Conservation (phyloP, 1,139 yeast genomes). For the Taphrina betulina region DNA sequence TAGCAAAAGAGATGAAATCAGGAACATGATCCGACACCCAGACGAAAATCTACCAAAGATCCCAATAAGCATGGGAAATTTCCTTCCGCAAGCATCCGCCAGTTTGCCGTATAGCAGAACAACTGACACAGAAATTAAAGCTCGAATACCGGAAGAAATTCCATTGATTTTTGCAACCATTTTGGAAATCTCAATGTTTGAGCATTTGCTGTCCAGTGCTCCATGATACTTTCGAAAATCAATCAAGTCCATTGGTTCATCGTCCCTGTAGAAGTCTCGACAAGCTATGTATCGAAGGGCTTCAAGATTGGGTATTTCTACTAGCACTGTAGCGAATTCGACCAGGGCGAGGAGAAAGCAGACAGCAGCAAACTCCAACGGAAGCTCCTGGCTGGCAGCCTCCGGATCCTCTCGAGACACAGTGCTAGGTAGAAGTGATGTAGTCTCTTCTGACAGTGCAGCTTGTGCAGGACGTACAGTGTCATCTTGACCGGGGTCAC, state of each 20-base stretch:
- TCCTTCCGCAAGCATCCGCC: slow-evolving; percentile 3
- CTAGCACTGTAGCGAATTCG: slow-evolving; percentile 1
- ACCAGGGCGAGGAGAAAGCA: background rate
- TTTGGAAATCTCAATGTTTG: slow-evolving; percentile 3
- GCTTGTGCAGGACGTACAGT: no score
- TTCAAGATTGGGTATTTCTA: slow-evolving; percentile 7
- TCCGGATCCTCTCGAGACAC: no score
- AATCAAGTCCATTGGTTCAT: background rate
- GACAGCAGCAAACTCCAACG: no score
- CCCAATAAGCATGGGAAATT: background rate
- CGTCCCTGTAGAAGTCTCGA: background rate
- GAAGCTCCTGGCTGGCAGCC: no score
- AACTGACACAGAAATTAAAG: slow-evolving; percentile 2
- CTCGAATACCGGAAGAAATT: background rate
- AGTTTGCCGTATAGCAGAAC: slow-evolving; percentile 2
- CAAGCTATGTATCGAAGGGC: slow-evolving; percentile 9
- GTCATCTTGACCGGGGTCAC: no score
- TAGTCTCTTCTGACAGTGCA: no score
- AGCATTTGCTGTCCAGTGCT: slow-evolving; percentile 4
- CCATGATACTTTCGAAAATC: background rate
- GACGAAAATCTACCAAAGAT: background rate
- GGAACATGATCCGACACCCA: no score
- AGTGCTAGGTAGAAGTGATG: no score
- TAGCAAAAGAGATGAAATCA: no score
- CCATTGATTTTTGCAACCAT: slow-evolving; percentile 10